Conservation (phyloP, 2,329 filamentous ascomycete genomes). For the Fonsecaea monophora region DNA sequence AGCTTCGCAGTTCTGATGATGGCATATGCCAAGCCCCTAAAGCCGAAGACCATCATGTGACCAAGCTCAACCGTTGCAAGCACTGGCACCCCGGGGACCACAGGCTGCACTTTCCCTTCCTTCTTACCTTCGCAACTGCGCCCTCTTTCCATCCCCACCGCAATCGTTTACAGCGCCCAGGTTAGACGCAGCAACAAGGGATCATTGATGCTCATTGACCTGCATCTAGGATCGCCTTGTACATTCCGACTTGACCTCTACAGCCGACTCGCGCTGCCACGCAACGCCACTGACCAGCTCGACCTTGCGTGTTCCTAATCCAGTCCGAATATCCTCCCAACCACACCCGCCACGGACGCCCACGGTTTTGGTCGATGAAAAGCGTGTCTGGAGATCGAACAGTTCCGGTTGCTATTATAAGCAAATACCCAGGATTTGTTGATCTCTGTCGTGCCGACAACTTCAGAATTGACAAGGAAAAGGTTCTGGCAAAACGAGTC, state of each 20-base stretch:
- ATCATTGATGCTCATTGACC: neutral
- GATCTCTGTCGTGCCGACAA: neutral
- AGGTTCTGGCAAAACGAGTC: neutral
- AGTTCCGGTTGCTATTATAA: neutral
- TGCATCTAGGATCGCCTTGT: neutral
- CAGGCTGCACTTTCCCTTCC: slow-evolving; percentile 18
- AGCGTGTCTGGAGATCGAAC: neutral
- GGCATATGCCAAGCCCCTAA: slow-evolving; percentile 17
- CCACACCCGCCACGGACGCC: neutral
- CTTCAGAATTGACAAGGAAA: neutral
- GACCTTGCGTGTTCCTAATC: neutral
- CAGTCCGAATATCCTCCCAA: neutral
- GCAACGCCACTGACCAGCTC: neutral
- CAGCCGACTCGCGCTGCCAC: neutral
- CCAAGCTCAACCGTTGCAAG: neutral
- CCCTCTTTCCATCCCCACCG: slow-evolving; percentile 11
- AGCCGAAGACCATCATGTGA: slow-evolving; percentile 7
- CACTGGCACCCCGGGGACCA: neutral
- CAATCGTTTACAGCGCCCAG: slow-evolving; percentile 2
- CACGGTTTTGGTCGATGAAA: neutral
- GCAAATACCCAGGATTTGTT: neutral
- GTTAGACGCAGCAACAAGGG: slow-evolving; percentile 2
- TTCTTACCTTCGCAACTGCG: slow-evolving; percentile 11
- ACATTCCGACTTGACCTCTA: neutral
- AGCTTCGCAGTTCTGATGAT: slow-evolving; percentile 16